Percentiles rank a stretch among this genome's conserved stretches.
phyloP scores from a whole-genome alignment of 2,329 filamentous ascomycete species.

The Myotisia sp. region DNA sequence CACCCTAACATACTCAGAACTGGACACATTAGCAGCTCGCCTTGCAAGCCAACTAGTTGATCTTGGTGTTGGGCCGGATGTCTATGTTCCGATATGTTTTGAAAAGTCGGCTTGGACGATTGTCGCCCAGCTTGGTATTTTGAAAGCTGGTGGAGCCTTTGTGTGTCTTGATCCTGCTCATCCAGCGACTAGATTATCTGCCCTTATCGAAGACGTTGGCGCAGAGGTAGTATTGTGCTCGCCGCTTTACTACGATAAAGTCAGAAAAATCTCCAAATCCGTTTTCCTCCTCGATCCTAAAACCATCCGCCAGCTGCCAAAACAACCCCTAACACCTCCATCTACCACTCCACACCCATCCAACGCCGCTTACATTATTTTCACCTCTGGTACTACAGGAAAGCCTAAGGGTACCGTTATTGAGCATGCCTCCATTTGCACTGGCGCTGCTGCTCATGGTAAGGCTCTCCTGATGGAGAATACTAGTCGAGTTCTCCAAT shows the following conservation, averaged over 20 bases:
- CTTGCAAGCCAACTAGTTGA: conserved; percentile 24
- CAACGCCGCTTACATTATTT: conserved; percentile 44
- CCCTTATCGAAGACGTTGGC: conserved; percentile 23
- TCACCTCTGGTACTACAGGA: conserved; percentile 44
- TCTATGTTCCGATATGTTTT: conserved; percentile 28
- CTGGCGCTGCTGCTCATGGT: conserved; percentile 39
- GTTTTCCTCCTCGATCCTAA: conserved; percentile 19
- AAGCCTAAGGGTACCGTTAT: conserved; percentile 49
- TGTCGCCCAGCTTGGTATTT: conserved; percentile 27
- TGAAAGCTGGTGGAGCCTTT: conserved; percentile 31
- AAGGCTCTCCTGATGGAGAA: conserved; percentile 37
- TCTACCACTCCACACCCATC: conserved; percentile 11
- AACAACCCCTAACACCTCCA: conserved; percentile 12
- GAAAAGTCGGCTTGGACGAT: conserved; percentile 33
- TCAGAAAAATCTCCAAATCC: conserved; percentile 17
- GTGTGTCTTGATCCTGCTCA: conserved; percentile 29
- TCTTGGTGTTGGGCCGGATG: conserved; percentile 27
- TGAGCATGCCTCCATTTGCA: conserved; percentile 45
- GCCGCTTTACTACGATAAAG: conserved; percentile 18
- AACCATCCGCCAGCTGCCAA: conserved; percentile 17
- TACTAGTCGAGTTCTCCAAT: conserved; percentile 44
- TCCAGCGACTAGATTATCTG: conserved; percentile 24
- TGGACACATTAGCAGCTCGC: conserved; percentile 25
- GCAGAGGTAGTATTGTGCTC: conserved; percentile 24
- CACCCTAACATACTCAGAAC: conserved; percentile 23